A percentile compares a stretch with the other conserved stretches of the same genome.
Conservation (phyloP, 805 yeast species). For the Wickerhamomyces canadensis region DNA sequence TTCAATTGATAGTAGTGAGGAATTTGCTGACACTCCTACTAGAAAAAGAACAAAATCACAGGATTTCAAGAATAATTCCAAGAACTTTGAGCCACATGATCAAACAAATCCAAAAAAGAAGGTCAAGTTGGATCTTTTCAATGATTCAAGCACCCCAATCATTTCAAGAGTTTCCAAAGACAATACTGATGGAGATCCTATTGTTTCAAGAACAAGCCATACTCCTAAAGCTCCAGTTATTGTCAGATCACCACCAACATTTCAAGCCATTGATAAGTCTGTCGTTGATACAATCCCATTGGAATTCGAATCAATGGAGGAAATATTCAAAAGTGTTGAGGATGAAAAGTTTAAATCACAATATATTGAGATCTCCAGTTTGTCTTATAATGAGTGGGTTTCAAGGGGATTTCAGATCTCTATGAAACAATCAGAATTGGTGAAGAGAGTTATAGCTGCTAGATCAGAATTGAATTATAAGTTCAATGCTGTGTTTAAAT, state of each 20-base stretch:
- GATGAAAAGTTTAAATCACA: constrained; percentile 19
- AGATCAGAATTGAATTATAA: constrained; percentile 36
- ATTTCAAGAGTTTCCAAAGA: background rate
- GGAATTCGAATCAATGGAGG: constrained; percentile 4
- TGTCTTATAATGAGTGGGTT: constrained; percentile 32
- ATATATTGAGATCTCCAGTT: constrained; percentile 23
- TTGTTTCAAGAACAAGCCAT: background rate
- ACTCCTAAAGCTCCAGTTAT: background rate
- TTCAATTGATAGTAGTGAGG: background rate
- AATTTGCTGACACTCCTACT: constrained; percentile 12
- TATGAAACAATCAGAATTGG: constrained; percentile 28
- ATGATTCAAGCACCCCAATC: constrained; percentile 1
- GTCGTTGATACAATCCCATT: constrained; percentile 6
- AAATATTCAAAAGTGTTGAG: constrained; percentile 16
- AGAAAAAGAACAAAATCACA: constrained; percentile 12
- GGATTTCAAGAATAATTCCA: background rate
- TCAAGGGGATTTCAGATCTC: constrained; percentile 28
- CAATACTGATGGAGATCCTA: background rate
- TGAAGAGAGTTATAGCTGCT: constrained; percentile 29
- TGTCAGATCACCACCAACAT: constrained; percentile 11
- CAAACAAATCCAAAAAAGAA: background rate
- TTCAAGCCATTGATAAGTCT: constrained; percentile 4
- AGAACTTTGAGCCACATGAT: background rate
- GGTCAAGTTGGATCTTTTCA: background rate
- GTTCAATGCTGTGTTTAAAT: constrained; percentile 32